Evolutionary conservation across 768 basidiomycete species (phyloP), one percentile per base, ranked within the genome.

Genomic region (Gymnopilus dilepis): DNA sequence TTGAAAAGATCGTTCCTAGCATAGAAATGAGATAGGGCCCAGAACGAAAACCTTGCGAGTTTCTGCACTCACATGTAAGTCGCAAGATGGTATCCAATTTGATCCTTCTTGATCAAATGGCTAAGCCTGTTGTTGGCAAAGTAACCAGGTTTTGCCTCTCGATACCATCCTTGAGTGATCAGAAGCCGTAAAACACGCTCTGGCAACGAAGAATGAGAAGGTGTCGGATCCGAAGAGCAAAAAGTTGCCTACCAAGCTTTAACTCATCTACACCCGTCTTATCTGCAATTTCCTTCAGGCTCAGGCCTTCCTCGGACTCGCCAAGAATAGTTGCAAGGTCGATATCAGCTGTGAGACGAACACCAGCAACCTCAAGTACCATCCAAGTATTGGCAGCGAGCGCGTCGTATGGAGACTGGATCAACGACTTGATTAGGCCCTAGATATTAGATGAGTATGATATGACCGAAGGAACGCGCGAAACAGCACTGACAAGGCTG

Each of bases 121-220:
- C 76, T 77, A 34, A 73, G 67, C 6, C 76, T 72, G 60, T 75
- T 77, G 59, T 77, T 77, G 28, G 77, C 76, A 56, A 78, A 78
- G 45, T 71, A 72, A 7, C 77, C 76, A 37, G 72, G 73, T 54
- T 70, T 74, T 4, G 74, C 58, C 62, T 78, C 76, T 26, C 75
- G 71, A 70, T 76, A 77, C 72, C 74, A 77, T 17, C 76, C 76
- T 62, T 76, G 76, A 17, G 70, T 70, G 34, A 77, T 71, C 34
- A 78, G 65, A 17, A 77, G 71, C 31, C 77, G 75, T 11, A 77
- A 62, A 12, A 73, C 70, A 31, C 73, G 75, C 56, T 78, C 76
- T 77, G n/a, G 48, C 42, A 24, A 3, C 15, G 38, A 21, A 34
- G 17, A 58, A 34, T 22, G 21, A 60, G n/a, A 9, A 26, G 21